Conservation (phyloP, 345 rosid species). For the Rhodamnia argentea region DNA sequence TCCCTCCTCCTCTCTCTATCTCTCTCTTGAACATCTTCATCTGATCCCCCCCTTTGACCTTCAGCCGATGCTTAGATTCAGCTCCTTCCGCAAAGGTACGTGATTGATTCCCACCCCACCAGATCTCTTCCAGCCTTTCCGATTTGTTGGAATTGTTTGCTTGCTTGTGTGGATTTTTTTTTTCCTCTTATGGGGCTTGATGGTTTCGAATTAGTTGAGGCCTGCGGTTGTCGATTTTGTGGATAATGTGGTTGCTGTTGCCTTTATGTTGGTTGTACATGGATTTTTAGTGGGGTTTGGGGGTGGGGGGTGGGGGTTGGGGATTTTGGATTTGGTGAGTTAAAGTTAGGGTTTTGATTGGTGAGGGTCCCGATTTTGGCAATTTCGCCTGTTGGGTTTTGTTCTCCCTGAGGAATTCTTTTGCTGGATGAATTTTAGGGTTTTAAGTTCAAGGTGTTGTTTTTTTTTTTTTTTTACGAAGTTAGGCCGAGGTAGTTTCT, state of each 20-base stretch:
- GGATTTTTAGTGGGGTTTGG: neutral
- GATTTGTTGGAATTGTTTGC: neutral
- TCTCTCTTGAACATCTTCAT: neutral
- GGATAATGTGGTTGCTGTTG: neutral
- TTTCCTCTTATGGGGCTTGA: neutral
- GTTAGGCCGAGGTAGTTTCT: neutral
- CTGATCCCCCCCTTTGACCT: slow-evolving; percentile 4
- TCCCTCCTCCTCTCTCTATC: neutral
- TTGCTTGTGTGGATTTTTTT: neutral
- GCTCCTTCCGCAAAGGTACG: slow-evolving; percentile 63
- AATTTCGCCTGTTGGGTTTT: neutral
- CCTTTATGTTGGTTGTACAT: neutral
- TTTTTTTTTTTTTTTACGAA: neutral
- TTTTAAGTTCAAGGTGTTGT: neutral
- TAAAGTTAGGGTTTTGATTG: neutral
- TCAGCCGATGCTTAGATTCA: slow-evolving; percentile 54
- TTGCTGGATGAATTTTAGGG: neutral
- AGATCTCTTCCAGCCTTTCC: neutral
- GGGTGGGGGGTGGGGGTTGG: neutral
- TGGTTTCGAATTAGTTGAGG: neutral
- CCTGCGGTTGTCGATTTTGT: neutral
- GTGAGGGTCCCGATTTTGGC: neutral
- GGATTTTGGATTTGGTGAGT: neutral
- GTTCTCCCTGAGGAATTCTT: neutral
- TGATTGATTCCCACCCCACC: neutral